Evolutionary conservation across 2,329 filamentous ascomycete genomes (phyloP).

Genomic region (Phialophora tarda): DNA sequence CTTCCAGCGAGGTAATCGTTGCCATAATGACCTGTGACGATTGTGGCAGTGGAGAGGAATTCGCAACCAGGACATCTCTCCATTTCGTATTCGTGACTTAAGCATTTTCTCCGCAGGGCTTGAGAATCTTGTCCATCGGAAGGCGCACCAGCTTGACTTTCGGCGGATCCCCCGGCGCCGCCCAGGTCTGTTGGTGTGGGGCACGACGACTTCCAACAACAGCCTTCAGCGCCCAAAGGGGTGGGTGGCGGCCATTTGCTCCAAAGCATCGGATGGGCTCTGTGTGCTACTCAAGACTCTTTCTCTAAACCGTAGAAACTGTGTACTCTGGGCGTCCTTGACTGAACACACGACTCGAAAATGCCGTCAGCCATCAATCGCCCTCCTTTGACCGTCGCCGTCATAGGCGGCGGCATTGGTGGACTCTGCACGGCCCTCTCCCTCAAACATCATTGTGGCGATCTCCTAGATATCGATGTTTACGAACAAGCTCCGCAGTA

Average conservation of each 20-base stretch:
- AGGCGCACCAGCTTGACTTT: not conserved
- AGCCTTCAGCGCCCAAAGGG: not conserved
- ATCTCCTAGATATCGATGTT: constrained; percentile 41
- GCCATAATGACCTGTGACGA: not conserved
- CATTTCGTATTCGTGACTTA: not conserved
- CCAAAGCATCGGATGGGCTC: not conserved
- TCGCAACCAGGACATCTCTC: not conserved
- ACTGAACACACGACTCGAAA: not conserved
- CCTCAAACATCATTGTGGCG: constrained; percentile 44
- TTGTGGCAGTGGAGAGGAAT: not conserved
- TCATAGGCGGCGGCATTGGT: constrained; percentile 51
- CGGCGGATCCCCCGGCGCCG: not conserved
- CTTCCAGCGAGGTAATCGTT: not conserved
- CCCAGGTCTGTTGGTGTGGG: not conserved
- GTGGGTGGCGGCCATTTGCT: not conserved
- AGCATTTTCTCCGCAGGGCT: constrained; percentile 10
- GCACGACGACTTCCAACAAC: not conserved
- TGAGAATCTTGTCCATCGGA: constrained; percentile 12
- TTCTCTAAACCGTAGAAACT: not conserved
- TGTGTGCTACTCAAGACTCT: not conserved
- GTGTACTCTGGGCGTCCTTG: not conserved
- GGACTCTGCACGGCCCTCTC: constrained; percentile 48
- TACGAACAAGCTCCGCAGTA: constrained; percentile 38
- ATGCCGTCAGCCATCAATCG: constrained; percentile 20
- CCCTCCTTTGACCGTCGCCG: constrained; percentile 43